These are phyloP conservation scores for Phascolomyces articulosus DNA, from an alignment of 371 early-diverging fungal species.

Conservation along the genomic window DNA sequence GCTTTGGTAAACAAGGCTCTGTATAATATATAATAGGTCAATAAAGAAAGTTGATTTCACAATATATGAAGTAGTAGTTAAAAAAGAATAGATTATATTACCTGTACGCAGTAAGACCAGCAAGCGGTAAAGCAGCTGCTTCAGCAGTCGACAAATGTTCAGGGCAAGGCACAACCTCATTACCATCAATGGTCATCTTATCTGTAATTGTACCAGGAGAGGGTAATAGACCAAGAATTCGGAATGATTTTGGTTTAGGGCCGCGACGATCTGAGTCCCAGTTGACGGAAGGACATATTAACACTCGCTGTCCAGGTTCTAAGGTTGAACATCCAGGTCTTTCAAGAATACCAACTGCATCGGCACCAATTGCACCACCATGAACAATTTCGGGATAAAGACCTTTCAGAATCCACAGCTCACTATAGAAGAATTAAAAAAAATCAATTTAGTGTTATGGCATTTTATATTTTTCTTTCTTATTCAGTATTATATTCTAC, in stretches of 20 bases:
- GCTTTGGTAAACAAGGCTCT: conserved; percentile 66
- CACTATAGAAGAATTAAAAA: too few species aligned
- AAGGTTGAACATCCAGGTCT: conserved; percentile 2
- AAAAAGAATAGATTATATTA: conserved; percentile 8
- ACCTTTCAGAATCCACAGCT: conserved; percentile 67
- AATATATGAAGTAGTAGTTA: too few species aligned
- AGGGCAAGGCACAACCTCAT: conserved; percentile 58
- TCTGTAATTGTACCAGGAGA: conserved; percentile 65
- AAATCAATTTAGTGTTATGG: too few species aligned
- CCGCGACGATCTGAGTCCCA: conserved; percentile 64
- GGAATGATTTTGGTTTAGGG: conserved; percentile 59
- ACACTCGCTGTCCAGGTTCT: conserved; percentile 46
- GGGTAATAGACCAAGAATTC: conserved; percentile 64
- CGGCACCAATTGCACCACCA: conserved; percentile 61
- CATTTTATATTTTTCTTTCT: too few species aligned
- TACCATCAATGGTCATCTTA: conserved; percentile 50
- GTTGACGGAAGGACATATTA: conserved; percentile 60
- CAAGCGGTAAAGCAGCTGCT: conserved; percentile 75
- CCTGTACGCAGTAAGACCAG: conserved; percentile 72
- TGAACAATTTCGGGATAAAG: conserved; percentile 42
- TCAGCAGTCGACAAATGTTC: conserved; percentile 63
- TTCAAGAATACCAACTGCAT: conserved; percentile 61
- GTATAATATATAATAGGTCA: too few species aligned
- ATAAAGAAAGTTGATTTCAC: too few species aligned
- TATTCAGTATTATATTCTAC: too few species aligned